A percentile compares a stretch with the other conserved stretches of the same genome.
Evolutionary conservation across 805 yeast genomes (phyloP).

Genomic region (Candida alai): DNA sequence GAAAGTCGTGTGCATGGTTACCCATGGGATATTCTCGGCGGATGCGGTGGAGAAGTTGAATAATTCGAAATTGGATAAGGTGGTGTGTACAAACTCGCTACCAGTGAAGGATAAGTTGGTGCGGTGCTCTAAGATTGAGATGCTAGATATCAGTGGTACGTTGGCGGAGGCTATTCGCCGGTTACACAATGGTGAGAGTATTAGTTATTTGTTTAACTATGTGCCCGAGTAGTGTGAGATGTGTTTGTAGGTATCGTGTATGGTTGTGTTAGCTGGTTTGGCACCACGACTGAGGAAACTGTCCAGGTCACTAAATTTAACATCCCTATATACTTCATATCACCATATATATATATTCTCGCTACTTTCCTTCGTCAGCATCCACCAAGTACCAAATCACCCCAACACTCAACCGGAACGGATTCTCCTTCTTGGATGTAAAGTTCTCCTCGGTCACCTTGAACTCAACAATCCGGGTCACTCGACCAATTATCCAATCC

Average conservation of each 20-base stretch:
- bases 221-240: constrained; percentile 39
- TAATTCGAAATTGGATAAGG: constrained; percentile 60
- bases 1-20: constrained; percentile 75
- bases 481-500: constrained; percentile 83
- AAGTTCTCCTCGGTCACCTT: constrained; percentile 45
- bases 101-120: constrained; percentile 65
- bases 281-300: background rate
- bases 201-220: constrained; percentile 71
- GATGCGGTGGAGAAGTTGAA: constrained; percentile 70
- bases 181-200: constrained; percentile 83
- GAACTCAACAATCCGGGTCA: constrained; percentile 53
- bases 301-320: too few species aligned
- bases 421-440: constrained; percentile 43
- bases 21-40: constrained; percentile 77
- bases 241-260: background rate
- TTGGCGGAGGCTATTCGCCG: constrained; percentile 81
- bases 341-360: constrained; percentile 1
- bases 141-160: constrained; percentile 68
- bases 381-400: constrained; percentile 61
- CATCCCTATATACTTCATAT: too few species aligned
- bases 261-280: constrained; percentile 1
- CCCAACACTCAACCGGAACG: constrained; percentile 62
- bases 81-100: constrained; percentile 77
- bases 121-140: constrained; percentile 59
- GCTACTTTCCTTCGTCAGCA: constrained; percentile 40